phyloP scores from a whole-genome alignment of 192 early-diverging fungal species.

The Chytriomyces sp. region DNA sequence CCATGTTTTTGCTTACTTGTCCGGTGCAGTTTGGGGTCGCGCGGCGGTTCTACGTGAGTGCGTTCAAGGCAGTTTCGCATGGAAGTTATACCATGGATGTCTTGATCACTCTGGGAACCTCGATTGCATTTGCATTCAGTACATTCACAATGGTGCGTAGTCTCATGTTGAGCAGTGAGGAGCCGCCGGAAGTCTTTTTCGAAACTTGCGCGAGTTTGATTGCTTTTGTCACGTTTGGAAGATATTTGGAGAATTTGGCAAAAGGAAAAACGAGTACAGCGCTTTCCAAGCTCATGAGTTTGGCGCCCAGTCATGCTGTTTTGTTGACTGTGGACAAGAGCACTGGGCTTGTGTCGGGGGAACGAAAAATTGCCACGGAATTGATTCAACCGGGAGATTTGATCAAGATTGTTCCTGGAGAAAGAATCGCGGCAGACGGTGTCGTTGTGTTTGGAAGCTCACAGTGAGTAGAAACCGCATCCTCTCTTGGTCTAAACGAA shows the following conservation, averaged over 20 bases:
- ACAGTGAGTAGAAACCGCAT: background rate
- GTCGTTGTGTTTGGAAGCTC: conserved; percentile 67
- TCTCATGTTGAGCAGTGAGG: conserved; percentile 39
- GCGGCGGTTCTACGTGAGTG: conserved; percentile 73
- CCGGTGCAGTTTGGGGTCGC: conserved; percentile 94
- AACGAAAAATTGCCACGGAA: conserved; percentile 82
- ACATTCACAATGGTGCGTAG: conserved; percentile 72
- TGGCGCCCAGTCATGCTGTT: conserved; percentile 76
- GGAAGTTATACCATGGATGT: conserved; percentile 96
- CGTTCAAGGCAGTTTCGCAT: conserved; percentile 80
- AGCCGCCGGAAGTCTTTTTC: conserved; percentile 85
- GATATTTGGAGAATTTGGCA: conserved; percentile 93
- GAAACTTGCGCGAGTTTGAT: conserved; percentile 93
- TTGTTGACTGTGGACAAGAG: conserved; percentile 42
- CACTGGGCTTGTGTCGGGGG: conserved; percentile 42
- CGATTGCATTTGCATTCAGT: conserved; percentile 84
- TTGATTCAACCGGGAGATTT: conserved; percentile 84
- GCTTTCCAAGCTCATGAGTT: conserved; percentile 82
- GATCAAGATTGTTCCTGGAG: conserved; percentile 88
- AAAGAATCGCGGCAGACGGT: conserved; percentile 93
- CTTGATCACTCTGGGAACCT: conserved; percentile 83
- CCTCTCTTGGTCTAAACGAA: background rate
- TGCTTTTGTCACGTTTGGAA: conserved; percentile 88
- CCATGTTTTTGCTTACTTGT: conserved; percentile 77
- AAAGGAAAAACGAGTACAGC: conserved; percentile 93